Evolutionary conservation across 2,329 filamentous ascomycete genomes (phyloP).

Genomic region (Colletotrichum agaves): DNA sequence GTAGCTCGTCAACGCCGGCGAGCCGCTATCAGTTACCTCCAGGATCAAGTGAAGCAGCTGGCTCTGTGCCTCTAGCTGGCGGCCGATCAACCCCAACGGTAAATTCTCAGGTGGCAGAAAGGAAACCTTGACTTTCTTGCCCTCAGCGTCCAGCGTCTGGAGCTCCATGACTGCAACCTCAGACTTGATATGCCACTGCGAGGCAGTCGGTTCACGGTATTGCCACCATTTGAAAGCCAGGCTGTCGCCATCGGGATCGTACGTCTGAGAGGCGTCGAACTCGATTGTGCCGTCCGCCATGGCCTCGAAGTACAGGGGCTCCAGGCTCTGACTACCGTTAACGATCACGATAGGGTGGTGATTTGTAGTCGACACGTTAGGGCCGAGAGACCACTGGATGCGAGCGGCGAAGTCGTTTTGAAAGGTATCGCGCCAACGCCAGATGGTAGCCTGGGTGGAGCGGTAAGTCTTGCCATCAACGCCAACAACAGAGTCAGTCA

Average conservation of each 20-base stretch:
- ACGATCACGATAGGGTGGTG: conserved; percentile 58
- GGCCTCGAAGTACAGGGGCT: conserved; percentile 52
- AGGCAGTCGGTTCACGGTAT: conserved; percentile 51
- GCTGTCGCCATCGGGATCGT: conserved; percentile 56
- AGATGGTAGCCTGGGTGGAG: conserved; percentile 50
- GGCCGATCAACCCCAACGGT: conserved; percentile 39
- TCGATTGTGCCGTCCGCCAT: conserved; percentile 51
- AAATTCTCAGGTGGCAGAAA: conserved; percentile 49
- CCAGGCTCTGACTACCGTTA: conserved; percentile 52
- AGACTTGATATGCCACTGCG: conserved; percentile 53
- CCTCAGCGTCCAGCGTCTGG: conserved; percentile 40
- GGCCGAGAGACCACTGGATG: conserved; percentile 50
- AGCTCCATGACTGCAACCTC: conserved; percentile 53
- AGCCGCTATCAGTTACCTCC: conserved; percentile 58
- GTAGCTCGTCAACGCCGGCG: conserved; percentile 57
- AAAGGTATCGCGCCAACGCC: conserved; percentile 54
- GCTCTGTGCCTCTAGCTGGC: conserved; percentile 42
- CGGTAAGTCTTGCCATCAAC: conserved; percentile 43
- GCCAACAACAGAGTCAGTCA: conserved; percentile 43
- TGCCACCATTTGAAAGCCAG: conserved; percentile 62
- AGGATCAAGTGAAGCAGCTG: conserved; percentile 61
- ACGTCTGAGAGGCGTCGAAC: conserved; percentile 57
- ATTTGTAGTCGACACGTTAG: conserved; percentile 47
- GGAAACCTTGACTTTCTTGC: conserved; percentile 28
- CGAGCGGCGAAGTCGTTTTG: conserved; percentile 55